A percentile compares a stretch with the other conserved stretches of the same genome.
Evolutionary conservation across 2,329 filamentous ascomycete species (phyloP).

Genomic region (Colletotrichum sidae): DNA sequence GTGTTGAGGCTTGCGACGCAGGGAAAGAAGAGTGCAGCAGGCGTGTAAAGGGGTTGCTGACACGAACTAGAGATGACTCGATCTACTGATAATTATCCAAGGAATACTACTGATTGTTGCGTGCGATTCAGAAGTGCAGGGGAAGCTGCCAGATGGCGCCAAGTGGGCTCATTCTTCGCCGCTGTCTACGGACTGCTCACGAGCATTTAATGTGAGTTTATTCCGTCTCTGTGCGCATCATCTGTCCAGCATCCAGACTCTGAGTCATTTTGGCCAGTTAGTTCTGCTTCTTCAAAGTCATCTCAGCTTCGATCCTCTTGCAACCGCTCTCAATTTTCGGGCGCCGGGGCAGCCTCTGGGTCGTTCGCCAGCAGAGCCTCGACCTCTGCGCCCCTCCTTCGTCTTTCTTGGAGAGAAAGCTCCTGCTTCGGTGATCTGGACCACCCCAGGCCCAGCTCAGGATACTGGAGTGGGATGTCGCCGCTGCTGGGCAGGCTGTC

Average conservation of each 20-base stretch:
- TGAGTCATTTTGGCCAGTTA: no score
- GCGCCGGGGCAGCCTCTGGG: constrained; percentile 46
- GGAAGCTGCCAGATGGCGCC: neutral
- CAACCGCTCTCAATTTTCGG: constrained; percentile 35
- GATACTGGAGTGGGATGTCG: constrained; percentile 47
- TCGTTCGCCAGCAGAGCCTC: constrained; percentile 45
- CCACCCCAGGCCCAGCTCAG: constrained; percentile 46
- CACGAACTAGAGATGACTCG: no score
- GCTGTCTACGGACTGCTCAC: neutral
- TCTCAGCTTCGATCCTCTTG: no score
- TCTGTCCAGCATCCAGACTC: no score
- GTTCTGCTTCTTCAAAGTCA: no score
- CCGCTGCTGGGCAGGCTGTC: constrained; percentile 43
- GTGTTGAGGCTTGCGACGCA: neutral
- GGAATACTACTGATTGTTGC: no score
- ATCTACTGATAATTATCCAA: no score
- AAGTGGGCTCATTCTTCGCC: neutral
- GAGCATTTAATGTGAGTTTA: neutral
- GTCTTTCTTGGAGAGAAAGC: constrained; percentile 46
- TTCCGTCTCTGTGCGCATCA: no score
- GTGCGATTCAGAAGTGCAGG: no score
- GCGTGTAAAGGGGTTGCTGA: no score
- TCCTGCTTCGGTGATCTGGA: constrained; percentile 44
- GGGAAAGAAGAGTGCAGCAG: no score
- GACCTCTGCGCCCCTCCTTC: constrained; percentile 43